Evolutionary conservation across 306 rosid genomes (phyloP).

Genomic region (Betula pendula): DNA sequence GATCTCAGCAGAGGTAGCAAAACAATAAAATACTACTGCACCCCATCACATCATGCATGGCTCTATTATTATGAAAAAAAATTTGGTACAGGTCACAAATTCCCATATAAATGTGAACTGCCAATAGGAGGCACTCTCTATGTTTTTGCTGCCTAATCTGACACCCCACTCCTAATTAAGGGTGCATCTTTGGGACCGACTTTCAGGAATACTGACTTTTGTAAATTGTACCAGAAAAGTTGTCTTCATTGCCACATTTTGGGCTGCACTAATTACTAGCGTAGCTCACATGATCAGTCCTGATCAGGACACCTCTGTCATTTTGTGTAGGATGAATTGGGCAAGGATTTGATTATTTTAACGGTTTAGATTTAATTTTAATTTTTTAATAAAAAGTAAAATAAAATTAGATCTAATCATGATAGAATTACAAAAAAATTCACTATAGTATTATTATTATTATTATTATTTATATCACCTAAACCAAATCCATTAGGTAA

Average conservation of each 20-base stretch:
- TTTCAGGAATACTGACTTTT: constrained; percentile 23
- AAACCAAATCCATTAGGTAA: no score
- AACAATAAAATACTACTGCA: constrained; percentile 22
- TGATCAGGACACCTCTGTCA: neutral
- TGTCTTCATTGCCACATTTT: constrained; percentile 22
- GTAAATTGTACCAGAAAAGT: constrained; percentile 8
- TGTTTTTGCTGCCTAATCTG: constrained; percentile 30
- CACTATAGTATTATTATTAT: no score
- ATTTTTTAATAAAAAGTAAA: no score
- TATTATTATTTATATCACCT: no score
- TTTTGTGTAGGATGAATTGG: neutral
- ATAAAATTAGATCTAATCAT: no score
- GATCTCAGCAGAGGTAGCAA: constrained; percentile 34
- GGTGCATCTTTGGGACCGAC: constrained; percentile 36
- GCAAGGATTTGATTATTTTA: no score
- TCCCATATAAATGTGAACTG: constrained; percentile 14
- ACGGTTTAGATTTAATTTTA: no score
- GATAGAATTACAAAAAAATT: no score
- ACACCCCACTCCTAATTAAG: constrained; percentile 29
- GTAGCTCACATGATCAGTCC: neutral
- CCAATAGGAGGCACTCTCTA: constrained; percentile 10
- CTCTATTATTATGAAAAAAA: constrained; percentile 15
- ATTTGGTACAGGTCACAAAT: constrained; percentile 10
- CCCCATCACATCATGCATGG: constrained; percentile 41
- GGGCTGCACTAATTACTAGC: constrained; percentile 15